Conservation (phyloP, 2,329 filamentous ascomycete genomes). For the Proliferodiscus dingleyae region DNA sequence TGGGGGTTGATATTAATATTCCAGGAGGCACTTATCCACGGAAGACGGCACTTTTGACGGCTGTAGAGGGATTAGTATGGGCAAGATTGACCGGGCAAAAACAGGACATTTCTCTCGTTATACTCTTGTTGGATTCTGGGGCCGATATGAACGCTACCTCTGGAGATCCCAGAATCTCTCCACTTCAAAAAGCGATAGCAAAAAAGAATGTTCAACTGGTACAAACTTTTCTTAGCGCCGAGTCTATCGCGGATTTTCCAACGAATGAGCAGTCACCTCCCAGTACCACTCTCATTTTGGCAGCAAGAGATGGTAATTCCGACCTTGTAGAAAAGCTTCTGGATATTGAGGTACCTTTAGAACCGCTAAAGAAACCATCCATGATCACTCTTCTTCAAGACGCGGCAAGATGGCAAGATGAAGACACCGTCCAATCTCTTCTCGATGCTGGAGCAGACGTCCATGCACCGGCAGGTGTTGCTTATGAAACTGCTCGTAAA, state of each 20-base stretch:
- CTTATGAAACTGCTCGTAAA: constrained; percentile 7
- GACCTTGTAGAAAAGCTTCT: too few relatives aligned
- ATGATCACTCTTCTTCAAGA: constrained; percentile 13
- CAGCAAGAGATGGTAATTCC: too few relatives aligned
- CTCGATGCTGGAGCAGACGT: constrained; percentile 12
- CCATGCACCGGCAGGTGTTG: constrained; percentile 8
- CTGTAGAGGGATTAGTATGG: too few relatives aligned
- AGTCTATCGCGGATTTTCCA: too few relatives aligned
- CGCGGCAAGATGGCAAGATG: constrained; percentile 8
- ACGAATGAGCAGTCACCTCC: too few relatives aligned
- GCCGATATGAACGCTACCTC: constrained; percentile 7
- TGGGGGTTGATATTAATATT: constrained; percentile 13
- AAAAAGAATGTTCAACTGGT: constrained; percentile 11
- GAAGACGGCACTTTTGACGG: constrained; percentile 11
- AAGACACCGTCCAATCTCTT: constrained; percentile 6
- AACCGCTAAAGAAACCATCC: too few relatives aligned
- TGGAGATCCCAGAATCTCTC: constrained; percentile 2
- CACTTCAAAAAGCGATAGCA: constrained; percentile 12
- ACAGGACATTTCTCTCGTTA: constrained; percentile 3
- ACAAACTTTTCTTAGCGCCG: constrained; percentile 13
- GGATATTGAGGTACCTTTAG: too few relatives aligned
- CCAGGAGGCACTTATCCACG: constrained; percentile 4
- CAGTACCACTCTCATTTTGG: too few relatives aligned
- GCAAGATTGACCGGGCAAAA: too few relatives aligned
- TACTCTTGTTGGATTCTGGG: constrained; percentile 12